Evolutionary conservation across 306 rosid genomes (phyloP).

Genomic region (Vigna mungo): DNA sequence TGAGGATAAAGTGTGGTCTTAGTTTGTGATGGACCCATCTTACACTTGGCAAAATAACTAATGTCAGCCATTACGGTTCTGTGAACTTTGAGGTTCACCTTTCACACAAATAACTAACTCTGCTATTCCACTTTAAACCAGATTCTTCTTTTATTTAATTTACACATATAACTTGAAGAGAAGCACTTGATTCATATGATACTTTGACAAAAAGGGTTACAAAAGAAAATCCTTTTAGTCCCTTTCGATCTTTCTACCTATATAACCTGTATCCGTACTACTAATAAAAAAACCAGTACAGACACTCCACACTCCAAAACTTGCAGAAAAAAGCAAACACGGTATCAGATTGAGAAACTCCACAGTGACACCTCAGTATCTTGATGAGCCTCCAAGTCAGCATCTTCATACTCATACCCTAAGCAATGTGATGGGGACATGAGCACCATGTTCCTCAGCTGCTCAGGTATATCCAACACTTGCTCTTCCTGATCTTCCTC

Average conservation of each 20-base stretch:
- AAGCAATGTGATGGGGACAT: conserved; percentile 63
- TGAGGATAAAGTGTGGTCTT: conserved; percentile 2
- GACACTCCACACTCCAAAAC: background rate
- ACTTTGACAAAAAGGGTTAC: background rate
- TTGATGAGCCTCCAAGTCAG: conserved; percentile 53
- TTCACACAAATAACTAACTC: background rate
- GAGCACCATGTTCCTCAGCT: conserved; percentile 67
- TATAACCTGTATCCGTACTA: conserved; percentile 34
- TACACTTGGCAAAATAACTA: background rate
- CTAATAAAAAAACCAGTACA: conserved; percentile 20
- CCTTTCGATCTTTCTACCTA: conserved; percentile 14
- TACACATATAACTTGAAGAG: background rate
- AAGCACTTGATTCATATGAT: background rate
- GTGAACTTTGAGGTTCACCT: background rate
- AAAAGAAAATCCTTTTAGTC: background rate
- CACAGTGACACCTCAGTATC: conserved; percentile 70
- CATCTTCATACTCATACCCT: conserved; percentile 38
- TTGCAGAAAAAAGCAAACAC: background rate
- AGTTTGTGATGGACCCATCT: background rate
- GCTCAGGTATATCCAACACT: conserved; percentile 59
- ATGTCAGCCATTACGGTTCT: background rate
- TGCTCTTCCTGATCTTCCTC: conserved; percentile 53
- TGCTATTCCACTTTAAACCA: background rate
- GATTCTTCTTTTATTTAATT: conserved; percentile 5
- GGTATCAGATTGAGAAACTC: conserved; percentile 60